Conservation (phyloP, 1,284 basidiomycete genomes). For the Ceratobasidium papillatum region DNA sequence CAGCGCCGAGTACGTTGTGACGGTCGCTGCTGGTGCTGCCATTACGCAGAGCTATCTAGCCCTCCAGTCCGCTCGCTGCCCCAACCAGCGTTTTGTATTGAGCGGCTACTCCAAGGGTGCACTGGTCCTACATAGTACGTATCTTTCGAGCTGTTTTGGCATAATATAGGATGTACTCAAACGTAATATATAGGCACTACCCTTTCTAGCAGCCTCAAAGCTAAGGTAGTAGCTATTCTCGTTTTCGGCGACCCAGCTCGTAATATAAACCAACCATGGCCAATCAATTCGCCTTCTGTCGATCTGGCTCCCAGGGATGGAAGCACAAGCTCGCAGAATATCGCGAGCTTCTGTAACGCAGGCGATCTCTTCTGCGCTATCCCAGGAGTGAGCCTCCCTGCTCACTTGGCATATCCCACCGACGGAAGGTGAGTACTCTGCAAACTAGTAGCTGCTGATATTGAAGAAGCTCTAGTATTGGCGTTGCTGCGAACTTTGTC, state of each 20-base stretch:
- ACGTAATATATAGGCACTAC: background rate
- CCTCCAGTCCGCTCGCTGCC: background rate
- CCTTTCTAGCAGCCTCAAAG: background rate
- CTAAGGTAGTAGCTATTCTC: background rate
- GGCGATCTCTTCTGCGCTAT: conserved; percentile 22
- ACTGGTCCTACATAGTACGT: conserved; percentile 20
- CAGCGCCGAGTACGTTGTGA: conserved; percentile 19
- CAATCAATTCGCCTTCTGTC: conserved; percentile 32
- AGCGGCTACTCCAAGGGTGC: conserved; percentile 36
- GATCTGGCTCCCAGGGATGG: conserved; percentile 33
- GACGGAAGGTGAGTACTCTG: conserved; percentile 27
- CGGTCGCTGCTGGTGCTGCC: conserved; percentile 8
- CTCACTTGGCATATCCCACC: conserved; percentile 15
- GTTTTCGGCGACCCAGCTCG: conserved; percentile 32
- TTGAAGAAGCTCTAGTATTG: background rate
- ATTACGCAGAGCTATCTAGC: conserved; percentile 10
- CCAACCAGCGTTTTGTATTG: conserved; percentile 13
- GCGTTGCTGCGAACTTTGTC: conserved; percentile 8
- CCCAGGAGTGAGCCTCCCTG: background rate
- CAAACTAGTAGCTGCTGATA: background rate
- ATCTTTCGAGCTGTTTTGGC: no score
- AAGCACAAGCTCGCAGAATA: conserved; percentile 27
- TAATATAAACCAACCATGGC: conserved; percentile 9
- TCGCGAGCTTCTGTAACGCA: conserved; percentile 35
- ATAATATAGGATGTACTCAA: background rate